A percentile compares a stretch with the other conserved stretches of the same genome.
Evolutionary conservation across 768 basidiomycete species (phyloP).

Genomic region (Amanita phalloides): DNA sequence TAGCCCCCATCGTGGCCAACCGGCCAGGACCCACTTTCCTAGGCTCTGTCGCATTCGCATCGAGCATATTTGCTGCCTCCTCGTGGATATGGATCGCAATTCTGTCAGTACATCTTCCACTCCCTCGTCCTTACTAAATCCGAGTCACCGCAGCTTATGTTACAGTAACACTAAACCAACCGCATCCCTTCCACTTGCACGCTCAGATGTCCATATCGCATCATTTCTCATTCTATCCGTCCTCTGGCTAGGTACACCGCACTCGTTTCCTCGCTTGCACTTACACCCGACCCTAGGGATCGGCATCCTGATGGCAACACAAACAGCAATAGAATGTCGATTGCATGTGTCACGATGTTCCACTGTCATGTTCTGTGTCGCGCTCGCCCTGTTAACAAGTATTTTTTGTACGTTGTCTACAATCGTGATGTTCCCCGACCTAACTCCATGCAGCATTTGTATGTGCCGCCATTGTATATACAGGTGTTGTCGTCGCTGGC

Average conservation of each 20-base stretch:
- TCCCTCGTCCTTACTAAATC: neutral
- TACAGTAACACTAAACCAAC: slow-evolving; percentile 18
- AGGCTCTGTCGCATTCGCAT: slow-evolving; percentile 23
- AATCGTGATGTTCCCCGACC: neutral
- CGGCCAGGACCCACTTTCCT: slow-evolving; percentile 17
- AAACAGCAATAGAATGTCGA: slow-evolving; percentile 20
- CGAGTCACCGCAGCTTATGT: slow-evolving; percentile 12
- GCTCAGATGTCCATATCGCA: slow-evolving; percentile 20
- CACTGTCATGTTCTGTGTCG: slow-evolving; percentile 20
- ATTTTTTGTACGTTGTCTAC: slow-evolving; percentile 16
- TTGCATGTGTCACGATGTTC: slow-evolving; percentile 22
- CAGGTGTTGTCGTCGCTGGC: slow-evolving; percentile 13
- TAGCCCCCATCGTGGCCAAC: slow-evolving; percentile 22
- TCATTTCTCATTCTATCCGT: slow-evolving; percentile 19
- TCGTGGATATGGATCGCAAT: slow-evolving; percentile 25
- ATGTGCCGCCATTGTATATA: slow-evolving; percentile 15
- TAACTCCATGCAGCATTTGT: slow-evolving; percentile 11
- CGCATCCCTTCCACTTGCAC: slow-evolving; percentile 19
- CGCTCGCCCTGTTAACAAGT: slow-evolving; percentile 21
- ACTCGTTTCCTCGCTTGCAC: neutral
- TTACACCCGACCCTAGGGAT: slow-evolving; percentile 11
- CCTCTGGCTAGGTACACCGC: slow-evolving; percentile 21
- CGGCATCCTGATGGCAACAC: slow-evolving; percentile 23
- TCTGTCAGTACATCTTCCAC: slow-evolving; percentile 14
- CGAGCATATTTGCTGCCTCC: slow-evolving; percentile 16